Evolutionary conservation across 2,329 filamentous ascomycete genomes (phyloP).

Genomic region (Colletotrichum tanaceti): DNA sequence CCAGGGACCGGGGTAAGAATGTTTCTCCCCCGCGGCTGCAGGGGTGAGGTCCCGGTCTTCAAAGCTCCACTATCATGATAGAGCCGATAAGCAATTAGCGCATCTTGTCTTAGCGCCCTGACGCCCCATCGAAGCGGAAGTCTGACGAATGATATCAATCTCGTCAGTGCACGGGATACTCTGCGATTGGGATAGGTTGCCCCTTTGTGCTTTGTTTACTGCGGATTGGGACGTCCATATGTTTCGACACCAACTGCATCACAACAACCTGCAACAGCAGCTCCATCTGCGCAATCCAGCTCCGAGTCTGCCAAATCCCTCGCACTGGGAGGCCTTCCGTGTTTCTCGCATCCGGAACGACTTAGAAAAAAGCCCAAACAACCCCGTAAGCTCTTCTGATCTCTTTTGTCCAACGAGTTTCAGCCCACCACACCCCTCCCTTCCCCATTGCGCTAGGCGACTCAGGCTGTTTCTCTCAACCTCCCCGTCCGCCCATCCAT

Average conservation of each 20-base stretch:
- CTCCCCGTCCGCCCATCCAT: constrained; percentile 10
- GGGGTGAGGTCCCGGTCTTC: constrained; percentile 7
- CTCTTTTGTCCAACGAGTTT: constrained; percentile 20
- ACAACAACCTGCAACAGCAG: constrained; percentile 26
- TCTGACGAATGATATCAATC: constrained; percentile 28
- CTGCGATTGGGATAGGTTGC: constrained; percentile 27
- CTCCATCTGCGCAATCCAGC: constrained; percentile 11
- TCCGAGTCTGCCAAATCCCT: constrained; percentile 6
- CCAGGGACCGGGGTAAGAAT: constrained; percentile 9
- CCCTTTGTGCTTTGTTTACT: constrained; percentile 34
- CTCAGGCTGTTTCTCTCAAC: constrained; percentile 9
- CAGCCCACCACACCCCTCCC: constrained; percentile 31
- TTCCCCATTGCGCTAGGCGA: constrained; percentile 30
- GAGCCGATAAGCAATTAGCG: constrained; percentile 13
- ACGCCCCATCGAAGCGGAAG: constrained; percentile 14
- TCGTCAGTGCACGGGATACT: constrained; percentile 36
- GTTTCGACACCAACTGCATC: constrained; percentile 24
- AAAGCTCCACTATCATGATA: constrained; percentile 4
- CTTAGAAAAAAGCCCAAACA: not conserved
- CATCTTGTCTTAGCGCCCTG: constrained; percentile 16
- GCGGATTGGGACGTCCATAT: not conserved
- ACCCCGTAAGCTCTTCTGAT: constrained; percentile 33
- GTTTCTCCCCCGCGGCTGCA: constrained; percentile 18
- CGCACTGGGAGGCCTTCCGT: constrained; percentile 32
- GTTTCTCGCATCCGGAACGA: constrained; percentile 7